These are phyloP conservation scores for Clathrus columnatus DNA, from an alignment of 768 basidiomycete species.

Conservation along the genomic window DNA sequence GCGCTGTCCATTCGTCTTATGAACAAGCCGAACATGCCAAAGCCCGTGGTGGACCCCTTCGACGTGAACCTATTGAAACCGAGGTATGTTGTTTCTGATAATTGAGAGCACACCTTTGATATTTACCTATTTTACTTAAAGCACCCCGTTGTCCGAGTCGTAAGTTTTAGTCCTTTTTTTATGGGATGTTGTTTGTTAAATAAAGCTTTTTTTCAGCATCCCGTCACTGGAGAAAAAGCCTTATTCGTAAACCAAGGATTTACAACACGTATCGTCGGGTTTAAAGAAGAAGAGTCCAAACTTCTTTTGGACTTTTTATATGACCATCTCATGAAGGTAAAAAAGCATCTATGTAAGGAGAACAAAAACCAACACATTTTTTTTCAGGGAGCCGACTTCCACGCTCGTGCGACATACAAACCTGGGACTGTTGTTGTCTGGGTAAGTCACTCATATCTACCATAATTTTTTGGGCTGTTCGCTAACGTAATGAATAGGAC, in stretches of 20 bases:
- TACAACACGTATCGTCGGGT: constrained; percentile 46
- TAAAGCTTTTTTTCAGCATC: constrained; percentile 28
- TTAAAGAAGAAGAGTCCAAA: constrained; percentile 46
- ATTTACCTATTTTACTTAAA: constrained; percentile 12
- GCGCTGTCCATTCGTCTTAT: constrained; percentile 48
- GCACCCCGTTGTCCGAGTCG: constrained; percentile 45
- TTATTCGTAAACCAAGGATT: constrained; percentile 51
- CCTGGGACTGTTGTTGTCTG: constrained; percentile 51
- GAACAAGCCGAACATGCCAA: constrained; percentile 38
- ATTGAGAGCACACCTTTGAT: background rate
- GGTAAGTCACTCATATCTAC: constrained; percentile 24
- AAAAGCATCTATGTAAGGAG: background rate
- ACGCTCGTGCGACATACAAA: constrained; percentile 37
- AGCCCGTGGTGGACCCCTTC: constrained; percentile 35
- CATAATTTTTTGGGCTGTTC: too few species aligned
- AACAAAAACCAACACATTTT: background rate
- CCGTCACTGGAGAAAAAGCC: constrained; percentile 55
- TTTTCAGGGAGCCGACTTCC: constrained; percentile 7
- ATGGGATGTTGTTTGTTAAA: background rate
- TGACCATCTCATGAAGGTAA: constrained; percentile 42
- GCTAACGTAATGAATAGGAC: too few species aligned
- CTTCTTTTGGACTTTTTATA: constrained; percentile 46
- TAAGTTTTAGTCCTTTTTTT: background rate
- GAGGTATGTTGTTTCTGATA: constrained; percentile 24
- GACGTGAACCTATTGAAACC: constrained; percentile 43